phyloP scores from a whole-genome alignment of 2,329 filamentous ascomycete genomes.

The Emericellopsis cladophorae region DNA sequence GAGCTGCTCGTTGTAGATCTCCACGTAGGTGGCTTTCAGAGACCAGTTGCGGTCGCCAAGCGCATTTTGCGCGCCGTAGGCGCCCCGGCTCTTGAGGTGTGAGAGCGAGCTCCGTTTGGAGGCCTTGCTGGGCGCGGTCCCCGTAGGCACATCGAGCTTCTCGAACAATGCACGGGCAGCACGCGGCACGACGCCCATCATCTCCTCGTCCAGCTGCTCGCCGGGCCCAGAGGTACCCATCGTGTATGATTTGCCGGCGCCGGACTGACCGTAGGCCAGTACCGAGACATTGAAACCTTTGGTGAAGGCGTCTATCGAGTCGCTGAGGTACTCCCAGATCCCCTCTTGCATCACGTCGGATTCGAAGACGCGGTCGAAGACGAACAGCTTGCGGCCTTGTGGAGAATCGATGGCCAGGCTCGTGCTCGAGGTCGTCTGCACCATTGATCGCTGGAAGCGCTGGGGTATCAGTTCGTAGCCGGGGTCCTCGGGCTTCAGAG shows the following conservation, averaged over 20 bases:
- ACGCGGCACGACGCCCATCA: conserved; percentile 90
- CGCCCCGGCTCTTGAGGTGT: conserved; percentile 66
- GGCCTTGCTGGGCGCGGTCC: conserved; percentile 23
- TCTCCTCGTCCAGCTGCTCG: conserved; percentile 57
- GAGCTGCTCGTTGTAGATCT: conserved; percentile 97
- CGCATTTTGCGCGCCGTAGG: conserved; percentile 43
- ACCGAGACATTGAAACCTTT: conserved; percentile 98
- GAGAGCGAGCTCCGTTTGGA: conserved; percentile 56
- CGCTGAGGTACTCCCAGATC: conserved; percentile 85
- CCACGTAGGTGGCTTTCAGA: conserved; percentile 84
- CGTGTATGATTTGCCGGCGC: conserved; percentile 94
- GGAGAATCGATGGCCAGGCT: conserved; percentile 81
- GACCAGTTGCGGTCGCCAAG: conserved; percentile 70
- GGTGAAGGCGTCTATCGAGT: conserved; percentile 80
- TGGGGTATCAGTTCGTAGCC: conserved; percentile 93
- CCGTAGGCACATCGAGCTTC: conserved; percentile 54
- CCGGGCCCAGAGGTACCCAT: conserved; percentile 89
- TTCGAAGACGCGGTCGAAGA: conserved; percentile 90
- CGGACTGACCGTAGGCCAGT: conserved; percentile 92
- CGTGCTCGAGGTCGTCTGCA: conserved; percentile 76
- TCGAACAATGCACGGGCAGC: conserved; percentile 82
- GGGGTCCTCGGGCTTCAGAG: conserved; percentile 71
- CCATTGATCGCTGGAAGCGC: conserved; percentile 85
- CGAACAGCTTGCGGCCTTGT: conserved; percentile 86
- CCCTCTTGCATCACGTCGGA: conserved; percentile 77